Percentiles rank a stretch among this genome's conserved stretches.
Conservation (phyloP, 75 land plant species). For the Sequoiadendron giganteum region DNA sequence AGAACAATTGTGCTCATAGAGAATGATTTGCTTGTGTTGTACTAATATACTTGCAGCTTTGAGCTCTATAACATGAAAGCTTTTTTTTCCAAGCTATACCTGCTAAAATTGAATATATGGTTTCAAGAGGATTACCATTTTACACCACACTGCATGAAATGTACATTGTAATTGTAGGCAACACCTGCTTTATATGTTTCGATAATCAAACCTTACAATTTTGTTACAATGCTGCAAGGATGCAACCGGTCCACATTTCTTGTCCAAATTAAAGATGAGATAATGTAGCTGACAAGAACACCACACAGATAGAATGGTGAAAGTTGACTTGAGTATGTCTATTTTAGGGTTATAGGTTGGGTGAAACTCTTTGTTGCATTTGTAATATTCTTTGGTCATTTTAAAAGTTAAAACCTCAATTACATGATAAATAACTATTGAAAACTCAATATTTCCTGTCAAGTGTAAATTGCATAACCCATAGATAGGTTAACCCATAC, state of each 20-base stretch:
- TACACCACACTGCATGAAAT: not conserved
- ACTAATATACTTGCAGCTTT: not conserved
- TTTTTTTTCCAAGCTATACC: not conserved
- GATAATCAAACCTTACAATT: not conserved
- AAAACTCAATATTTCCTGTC: too few species aligned
- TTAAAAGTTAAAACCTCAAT: too few species aligned
- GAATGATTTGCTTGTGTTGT: not conserved
- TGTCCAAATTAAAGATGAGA: not conserved
- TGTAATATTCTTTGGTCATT: not conserved
- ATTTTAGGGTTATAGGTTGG: not conserved
- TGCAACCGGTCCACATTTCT: not conserved
- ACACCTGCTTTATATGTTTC: not conserved
- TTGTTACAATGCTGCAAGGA: not conserved
- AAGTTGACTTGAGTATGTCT: not conserved
- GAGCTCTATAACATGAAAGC: not conserved
- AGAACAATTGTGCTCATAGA: not conserved
- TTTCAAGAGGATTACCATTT: not conserved
- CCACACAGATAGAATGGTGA: not conserved
- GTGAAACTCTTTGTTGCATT: not conserved
- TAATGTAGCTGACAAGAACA: not conserved
- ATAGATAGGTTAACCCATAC: too few species aligned
- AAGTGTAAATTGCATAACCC: too few species aligned
- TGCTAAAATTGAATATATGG: not conserved
- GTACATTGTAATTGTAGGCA: not conserved
- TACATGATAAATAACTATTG: too few species aligned